Conservation (phyloP, 1,284 basidiomycete species). For the Ganoderma meredithae region DNA sequence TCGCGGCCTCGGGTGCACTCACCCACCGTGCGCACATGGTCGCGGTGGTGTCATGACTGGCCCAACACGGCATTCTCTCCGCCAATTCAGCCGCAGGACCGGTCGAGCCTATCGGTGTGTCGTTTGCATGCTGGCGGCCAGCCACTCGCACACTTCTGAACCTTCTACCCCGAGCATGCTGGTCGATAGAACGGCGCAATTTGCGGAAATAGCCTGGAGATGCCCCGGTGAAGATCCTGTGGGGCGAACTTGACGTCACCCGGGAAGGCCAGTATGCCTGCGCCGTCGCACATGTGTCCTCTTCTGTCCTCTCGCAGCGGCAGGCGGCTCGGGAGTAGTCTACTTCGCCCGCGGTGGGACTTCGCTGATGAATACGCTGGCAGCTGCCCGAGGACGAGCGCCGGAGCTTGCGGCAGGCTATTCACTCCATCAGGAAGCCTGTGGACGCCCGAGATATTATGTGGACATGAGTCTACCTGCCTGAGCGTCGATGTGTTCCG, state of each 20-base stretch:
- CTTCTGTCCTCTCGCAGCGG: not conserved
- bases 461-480: not conserved
- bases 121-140: not conserved
- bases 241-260: conserved; percentile 5
- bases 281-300: not conserved
- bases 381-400: not conserved
- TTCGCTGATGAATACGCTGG: not conserved
- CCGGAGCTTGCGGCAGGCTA: not conserved
- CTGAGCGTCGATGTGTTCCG: not conserved
- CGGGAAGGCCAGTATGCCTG: not conserved
- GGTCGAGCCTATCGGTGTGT: not conserved
- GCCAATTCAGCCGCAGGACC: not conserved
- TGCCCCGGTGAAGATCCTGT: not conserved
- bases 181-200: not conserved
- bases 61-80: not conserved
- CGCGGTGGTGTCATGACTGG: not conserved
- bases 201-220: not conserved
- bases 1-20: not conserved
- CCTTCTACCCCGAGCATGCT: not conserved
- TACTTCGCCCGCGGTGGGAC: not conserved
- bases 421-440: not conserved
- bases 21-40: not conserved
- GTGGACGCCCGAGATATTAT: not conserved
- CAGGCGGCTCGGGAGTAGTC: not conserved
- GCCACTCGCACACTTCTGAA: not conserved